Evolutionary conservation across 2,329 filamentous ascomycete species (phyloP).

Genomic region (Coleophoma eucalyptorum): DNA sequence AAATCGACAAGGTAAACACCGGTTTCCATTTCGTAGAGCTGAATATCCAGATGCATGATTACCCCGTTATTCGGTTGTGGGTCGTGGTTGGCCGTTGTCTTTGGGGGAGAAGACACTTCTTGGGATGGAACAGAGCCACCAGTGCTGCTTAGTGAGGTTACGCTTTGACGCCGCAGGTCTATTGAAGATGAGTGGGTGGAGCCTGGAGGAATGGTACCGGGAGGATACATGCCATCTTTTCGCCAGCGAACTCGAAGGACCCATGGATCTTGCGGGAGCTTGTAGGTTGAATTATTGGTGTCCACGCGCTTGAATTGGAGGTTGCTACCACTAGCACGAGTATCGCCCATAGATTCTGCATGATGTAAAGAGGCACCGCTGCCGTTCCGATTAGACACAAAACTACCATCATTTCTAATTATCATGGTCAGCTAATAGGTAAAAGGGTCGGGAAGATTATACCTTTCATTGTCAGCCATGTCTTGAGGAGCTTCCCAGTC

Average conservation of each 20-base stretch:
- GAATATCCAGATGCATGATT: slow-evolving; percentile 94
- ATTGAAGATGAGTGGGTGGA: slow-evolving; percentile 44
- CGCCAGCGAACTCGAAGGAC: slow-evolving; percentile 87
- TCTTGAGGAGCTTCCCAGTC: slow-evolving; percentile 31
- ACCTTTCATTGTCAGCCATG: slow-evolving; percentile 31
- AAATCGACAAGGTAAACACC: slow-evolving; percentile 96
- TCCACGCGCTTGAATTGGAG: slow-evolving; percentile 35
- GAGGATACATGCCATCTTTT: slow-evolving; percentile 69
- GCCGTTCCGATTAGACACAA: slow-evolving; percentile 29
- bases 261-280: slow-evolving; percentile 91
- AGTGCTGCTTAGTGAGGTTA: slow-evolving; percentile 27
- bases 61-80: slow-evolving; percentile 38
- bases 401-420: slow-evolving; percentile 33
- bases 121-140: slow-evolving; percentile 23
- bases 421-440: slow-evolving; percentile 6
- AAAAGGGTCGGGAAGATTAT: slow-evolving; percentile 19
- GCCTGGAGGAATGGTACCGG: slow-evolving; percentile 42
- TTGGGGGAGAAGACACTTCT: slow-evolving; percentile 16
- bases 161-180: slow-evolving; percentile 36
- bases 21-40: slow-evolving; percentile 90
- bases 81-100: slow-evolving; percentile 6
- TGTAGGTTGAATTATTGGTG: slow-evolving; percentile 59
- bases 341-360: slow-evolving; percentile 30
- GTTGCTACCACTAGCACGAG: slow-evolving; percentile 20
- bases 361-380: slow-evolving; percentile 33